Base-by-base conservation (phyloP, 306 rosid genomes). In the Ochetophila trinervis region DNA sequence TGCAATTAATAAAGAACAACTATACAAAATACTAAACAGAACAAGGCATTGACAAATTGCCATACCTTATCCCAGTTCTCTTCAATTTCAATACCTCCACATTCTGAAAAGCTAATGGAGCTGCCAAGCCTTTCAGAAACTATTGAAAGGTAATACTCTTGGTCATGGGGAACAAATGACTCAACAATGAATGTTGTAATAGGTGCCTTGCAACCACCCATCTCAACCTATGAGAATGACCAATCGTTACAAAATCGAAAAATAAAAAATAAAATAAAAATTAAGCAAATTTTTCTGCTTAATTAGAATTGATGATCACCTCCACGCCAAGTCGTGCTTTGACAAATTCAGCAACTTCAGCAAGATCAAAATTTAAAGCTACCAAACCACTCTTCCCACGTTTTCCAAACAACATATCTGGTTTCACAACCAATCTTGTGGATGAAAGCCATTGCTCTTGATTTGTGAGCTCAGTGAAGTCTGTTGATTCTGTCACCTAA, bases 151-250 rank as follows among this genome's bases (percentile, higher is more conserved):
- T 90, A 90, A 74, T 70, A 90, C 72, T 90, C 96, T 70, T 87
- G 85, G 65, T 83, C 86, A 47, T 90, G 96, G 35, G 96, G 95
- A 78, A 90, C 84, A 81, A 90, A 90, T 7, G 96, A 95, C 65
- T 90, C 96, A 54, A 90, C 89, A 51, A 90, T 87, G 75, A 90
- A 90, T 45, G 95, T 83, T 6, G 89, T 78, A 20, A 90, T 85
- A 21, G 96, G 96, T 53, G 96, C 91, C 84, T 87, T 90, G 83
- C 95, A 90, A 45, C 95, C 96, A 47, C 89, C 96, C 85, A 90
- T 87, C 80, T 87, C 96, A 76, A 87, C 89, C 96, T 89, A 71
- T 40, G 48, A 37, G 57, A 53, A 20, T 56, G 42, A 42, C 18
- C 57, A 62, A 44, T 47, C 5, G 30, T 48, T 19, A 48, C 9